phyloP scores from a whole-genome alignment of 2,329 filamentous ascomycete species.

The Paracamarosporium sp. region DNA sequence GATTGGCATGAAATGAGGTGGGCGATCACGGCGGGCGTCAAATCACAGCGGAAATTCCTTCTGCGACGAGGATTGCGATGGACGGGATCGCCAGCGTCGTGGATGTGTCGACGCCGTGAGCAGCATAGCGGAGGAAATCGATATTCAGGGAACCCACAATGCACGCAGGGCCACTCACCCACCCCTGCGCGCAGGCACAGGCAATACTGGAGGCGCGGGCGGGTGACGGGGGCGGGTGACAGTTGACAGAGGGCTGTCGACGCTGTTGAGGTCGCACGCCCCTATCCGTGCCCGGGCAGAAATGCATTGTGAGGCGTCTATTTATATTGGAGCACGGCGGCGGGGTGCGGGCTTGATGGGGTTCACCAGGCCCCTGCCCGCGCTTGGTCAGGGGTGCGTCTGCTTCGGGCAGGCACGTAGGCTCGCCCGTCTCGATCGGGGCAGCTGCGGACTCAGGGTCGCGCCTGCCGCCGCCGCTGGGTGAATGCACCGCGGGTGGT shows the following conservation, averaged over 20 bases:
- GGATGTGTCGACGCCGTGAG: neutral
- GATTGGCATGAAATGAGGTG: neutral
- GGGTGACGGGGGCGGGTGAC: slow-evolving; percentile 2
- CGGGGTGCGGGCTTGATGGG: neutral
- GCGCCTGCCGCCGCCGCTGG: neutral
- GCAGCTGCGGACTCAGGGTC: neutral
- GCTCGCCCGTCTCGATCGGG: neutral
- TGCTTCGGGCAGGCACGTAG: neutral
- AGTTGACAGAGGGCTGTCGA: neutral
- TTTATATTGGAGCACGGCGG: slow-evolving; percentile 20
- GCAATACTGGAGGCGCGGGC: neutral
- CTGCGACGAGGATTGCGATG: neutral
- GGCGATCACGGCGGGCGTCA: neutral
- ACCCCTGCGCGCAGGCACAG: neutral
- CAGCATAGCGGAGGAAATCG: slow-evolving; percentile 2
- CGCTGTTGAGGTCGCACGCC: slow-evolving; percentile 1
- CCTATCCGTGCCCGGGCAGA: slow-evolving; percentile 17
- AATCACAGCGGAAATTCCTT: neutral
- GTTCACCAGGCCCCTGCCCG: neutral
- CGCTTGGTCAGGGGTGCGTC: neutral
- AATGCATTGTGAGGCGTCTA: slow-evolving; percentile 4
- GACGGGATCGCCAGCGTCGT: neutral
- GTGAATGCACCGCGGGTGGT: neutral
- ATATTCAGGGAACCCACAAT: slow-evolving; percentile 2
- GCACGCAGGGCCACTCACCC: neutral